These are phyloP conservation scores for Fusarium subglutinans DNA, from an alignment of 2,329 filamentous ascomycete genomes.

Conservation along the genomic window DNA sequence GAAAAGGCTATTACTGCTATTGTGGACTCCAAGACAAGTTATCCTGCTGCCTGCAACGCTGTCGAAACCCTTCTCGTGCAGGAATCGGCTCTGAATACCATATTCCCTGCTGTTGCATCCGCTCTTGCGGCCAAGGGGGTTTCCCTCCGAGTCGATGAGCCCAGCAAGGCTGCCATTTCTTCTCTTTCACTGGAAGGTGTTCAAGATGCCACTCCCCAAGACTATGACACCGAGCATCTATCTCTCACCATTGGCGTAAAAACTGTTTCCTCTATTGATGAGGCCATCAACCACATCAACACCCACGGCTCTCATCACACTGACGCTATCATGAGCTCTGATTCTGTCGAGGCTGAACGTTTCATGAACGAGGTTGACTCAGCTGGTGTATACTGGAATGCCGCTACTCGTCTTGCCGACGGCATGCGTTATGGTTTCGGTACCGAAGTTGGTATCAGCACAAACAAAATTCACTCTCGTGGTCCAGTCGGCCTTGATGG, in stretches of 20 bases:
- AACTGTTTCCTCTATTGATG: slow-evolving; percentile 72
- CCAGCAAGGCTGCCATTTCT: slow-evolving; percentile 71
- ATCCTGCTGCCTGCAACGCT: slow-evolving; percentile 94
- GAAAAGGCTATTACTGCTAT: slow-evolving; percentile 79
- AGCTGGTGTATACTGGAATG: slow-evolving; percentile 96
- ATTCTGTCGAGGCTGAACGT: slow-evolving; percentile 72
- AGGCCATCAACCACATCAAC: slow-evolving; percentile 91
- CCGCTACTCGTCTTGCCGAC: slow-evolving; percentile 92
- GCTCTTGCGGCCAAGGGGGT: slow-evolving; percentile 82
- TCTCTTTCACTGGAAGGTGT: slow-evolving; percentile 59
- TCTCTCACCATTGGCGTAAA: slow-evolving; percentile 86
- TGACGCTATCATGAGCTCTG: slow-evolving; percentile 84
- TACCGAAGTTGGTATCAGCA: slow-evolving; percentile 97
- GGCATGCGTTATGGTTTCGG: slow-evolving; percentile 98
- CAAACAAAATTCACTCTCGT: slow-evolving; percentile 96
- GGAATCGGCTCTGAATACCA: slow-evolving; percentile 69
- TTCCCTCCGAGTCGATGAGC: slow-evolving; percentile 79
- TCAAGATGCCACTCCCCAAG: slow-evolving; percentile 71
- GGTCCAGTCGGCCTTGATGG: slow-evolving; percentile 95
- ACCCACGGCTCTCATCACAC: slow-evolving; percentile 92
- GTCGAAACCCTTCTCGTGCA: slow-evolving; percentile 93
- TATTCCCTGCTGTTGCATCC: slow-evolving; percentile 77
- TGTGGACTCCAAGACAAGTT: slow-evolving; percentile 91
- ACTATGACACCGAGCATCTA: slow-evolving; percentile 91
- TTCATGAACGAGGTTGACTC: slow-evolving; percentile 91